phyloP scores from a whole-genome alignment of 2,329 filamentous ascomycete species.

The Dothideomycetes sp. region DNA sequence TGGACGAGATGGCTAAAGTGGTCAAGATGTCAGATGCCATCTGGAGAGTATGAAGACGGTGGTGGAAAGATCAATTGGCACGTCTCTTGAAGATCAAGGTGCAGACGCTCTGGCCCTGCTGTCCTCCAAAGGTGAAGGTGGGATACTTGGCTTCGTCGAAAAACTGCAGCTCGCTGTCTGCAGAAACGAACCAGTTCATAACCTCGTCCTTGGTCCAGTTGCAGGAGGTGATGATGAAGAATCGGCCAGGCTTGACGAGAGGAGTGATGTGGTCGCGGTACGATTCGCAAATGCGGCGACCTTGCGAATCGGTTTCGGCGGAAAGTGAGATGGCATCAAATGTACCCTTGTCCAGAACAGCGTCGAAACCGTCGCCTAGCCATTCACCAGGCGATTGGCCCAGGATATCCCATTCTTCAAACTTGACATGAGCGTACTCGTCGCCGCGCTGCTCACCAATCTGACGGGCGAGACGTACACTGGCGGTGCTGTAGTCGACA shows the following conservation, averaged over 20 bases:
- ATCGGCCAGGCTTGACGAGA: conserved; percentile 61
- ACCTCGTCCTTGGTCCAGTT: conserved; percentile 96
- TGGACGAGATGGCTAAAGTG: conserved; percentile 75
- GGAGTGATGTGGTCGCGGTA: conserved; percentile 62
- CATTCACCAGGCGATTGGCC: conserved; percentile 40
- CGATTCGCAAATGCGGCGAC: conserved; percentile 58
- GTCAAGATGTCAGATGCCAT: conserved; percentile 88
- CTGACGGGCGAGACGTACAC: conserved; percentile 61
- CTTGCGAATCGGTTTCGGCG: conserved; percentile 42
- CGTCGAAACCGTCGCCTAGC: conserved; percentile 64
- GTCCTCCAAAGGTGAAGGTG: conserved; percentile 80
- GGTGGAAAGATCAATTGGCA: not conserved
- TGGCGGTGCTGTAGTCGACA: conserved; percentile 75
- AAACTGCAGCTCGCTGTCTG: conserved; percentile 45
- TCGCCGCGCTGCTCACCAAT: conserved; percentile 35
- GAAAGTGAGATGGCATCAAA: conserved; percentile 89
- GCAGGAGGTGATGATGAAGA: conserved; percentile 84
- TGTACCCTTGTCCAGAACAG: conserved; percentile 95
- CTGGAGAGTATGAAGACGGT: conserved; percentile 45
- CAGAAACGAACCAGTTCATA: conserved; percentile 60
- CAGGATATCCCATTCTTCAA: conserved; percentile 46
- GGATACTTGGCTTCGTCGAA: conserved; percentile 68
- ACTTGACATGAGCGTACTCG: conserved; percentile 32
- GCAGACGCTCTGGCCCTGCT: conserved; percentile 79
- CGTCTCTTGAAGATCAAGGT: conserved; percentile 64